phyloP scores from a whole-genome alignment of 495 filamentous ascomycete genomes.

The Hypoxylon fragiforme region DNA sequence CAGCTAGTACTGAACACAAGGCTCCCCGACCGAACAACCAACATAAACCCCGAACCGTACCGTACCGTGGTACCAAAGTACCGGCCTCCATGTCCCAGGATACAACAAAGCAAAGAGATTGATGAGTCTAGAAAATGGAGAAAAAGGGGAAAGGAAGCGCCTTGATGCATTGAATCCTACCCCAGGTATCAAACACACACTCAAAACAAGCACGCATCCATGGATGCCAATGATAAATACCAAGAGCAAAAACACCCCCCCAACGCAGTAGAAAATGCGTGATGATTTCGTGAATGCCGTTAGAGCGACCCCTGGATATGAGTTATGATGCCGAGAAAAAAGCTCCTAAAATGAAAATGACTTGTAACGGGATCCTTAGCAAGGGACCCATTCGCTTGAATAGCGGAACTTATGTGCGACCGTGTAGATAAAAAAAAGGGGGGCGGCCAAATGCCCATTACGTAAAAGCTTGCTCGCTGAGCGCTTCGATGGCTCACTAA shows the following conservation, averaged over 20 bases:
- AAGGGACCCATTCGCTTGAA: no score
- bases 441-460: background rate
- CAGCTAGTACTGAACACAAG: no score
- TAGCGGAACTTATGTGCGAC: no score
- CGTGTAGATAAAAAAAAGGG: background rate
- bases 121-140: background rate
- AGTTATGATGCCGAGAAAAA: background rate
- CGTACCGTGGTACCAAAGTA: background rate
- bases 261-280: background rate
- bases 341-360: no score
- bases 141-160: background rate
- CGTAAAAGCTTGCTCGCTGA: no score
- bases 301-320: background rate
- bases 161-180: background rate
- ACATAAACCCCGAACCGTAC: background rate
- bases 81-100: no score
- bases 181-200: background rate
- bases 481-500: no score
- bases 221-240: no score
- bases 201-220: no score
- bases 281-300: background rate
- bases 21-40: background rate
- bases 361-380: no score
- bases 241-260: background rate
- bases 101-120: background rate